Evolutionary conservation across 345 rosid species (phyloP).

Genomic region (Syzygium jambos): DNA sequence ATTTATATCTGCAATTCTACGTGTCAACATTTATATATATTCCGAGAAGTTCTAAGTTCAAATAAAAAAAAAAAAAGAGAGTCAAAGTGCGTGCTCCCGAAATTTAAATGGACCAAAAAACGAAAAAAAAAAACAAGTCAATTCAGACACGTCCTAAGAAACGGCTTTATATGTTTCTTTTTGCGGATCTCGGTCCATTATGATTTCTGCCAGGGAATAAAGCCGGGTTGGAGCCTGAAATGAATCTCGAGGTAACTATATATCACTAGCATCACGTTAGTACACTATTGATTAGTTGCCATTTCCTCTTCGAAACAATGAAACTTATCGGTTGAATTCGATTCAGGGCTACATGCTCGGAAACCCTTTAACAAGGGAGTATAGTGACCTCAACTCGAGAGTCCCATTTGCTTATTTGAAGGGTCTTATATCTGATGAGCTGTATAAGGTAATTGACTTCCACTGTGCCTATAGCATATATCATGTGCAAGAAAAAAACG

Average conservation of each 20-base stretch:
- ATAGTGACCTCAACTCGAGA: conserved; percentile 13
- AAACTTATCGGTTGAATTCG: not conserved
- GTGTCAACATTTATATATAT: not conserved
- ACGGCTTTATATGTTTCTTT: fast-evolving
- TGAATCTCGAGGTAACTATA: not conserved
- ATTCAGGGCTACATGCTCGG: conserved; percentile 21
- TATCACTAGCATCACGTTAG: not conserved
- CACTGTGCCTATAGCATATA: fast-evolving
- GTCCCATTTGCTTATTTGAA: conserved; percentile 7
- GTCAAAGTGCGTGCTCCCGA: not conserved
- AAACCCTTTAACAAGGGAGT: conserved; percentile 11
- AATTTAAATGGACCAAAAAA: not conserved
- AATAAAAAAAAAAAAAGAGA: not conserved
- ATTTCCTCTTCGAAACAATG: not conserved
- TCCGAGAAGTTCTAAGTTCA: not conserved
- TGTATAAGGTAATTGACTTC: conserved; percentile 4
- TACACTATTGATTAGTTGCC: no score
- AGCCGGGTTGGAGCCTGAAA: not conserved
- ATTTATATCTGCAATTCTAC: not conserved
- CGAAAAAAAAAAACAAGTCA: not conserved
- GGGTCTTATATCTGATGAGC: conserved; percentile 13
- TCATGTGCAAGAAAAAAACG: not conserved
- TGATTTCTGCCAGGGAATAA: not conserved
- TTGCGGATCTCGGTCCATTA: not conserved
- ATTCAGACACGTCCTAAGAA: not conserved